phyloP scores from a whole-genome alignment of 1,284 basidiomycete genomes.

The Sporisorium exsertum region DNA sequence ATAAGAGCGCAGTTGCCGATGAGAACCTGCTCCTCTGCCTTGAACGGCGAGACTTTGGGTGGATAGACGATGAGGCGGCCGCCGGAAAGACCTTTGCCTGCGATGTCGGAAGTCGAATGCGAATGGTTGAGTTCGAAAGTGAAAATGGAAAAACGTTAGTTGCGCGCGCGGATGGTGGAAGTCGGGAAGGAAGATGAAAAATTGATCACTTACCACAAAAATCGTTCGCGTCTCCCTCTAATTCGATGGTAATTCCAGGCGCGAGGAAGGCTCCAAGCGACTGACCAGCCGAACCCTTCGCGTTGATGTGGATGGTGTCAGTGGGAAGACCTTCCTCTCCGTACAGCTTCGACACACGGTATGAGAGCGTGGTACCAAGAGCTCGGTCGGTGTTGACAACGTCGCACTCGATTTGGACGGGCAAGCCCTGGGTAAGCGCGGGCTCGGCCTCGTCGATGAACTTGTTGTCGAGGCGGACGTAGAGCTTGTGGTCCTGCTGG shows the following conservation, averaged over 20 bases:
- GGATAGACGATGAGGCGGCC: constrained; percentile 66
- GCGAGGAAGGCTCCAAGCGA: constrained; percentile 66
- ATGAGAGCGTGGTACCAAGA: constrained; percentile 66
- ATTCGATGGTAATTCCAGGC: constrained; percentile 64
- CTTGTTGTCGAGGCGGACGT: constrained; percentile 67
- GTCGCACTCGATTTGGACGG: constrained; percentile 66
- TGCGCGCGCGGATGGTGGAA: no score
- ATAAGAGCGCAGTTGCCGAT: constrained; percentile 61
- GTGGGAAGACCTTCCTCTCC: constrained; percentile 63
- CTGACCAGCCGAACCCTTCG: constrained; percentile 65
- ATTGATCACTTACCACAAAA: no score
- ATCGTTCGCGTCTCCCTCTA: constrained; percentile 66
- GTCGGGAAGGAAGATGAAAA: no score
- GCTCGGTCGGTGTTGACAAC: constrained; percentile 68
- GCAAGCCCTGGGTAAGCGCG: constrained; percentile 60
- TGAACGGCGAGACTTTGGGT: constrained; percentile 64
- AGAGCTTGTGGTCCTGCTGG: constrained; percentile 66
- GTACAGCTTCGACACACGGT: constrained; percentile 65
- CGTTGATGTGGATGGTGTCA: constrained; percentile 68
- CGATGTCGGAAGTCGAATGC: no score
- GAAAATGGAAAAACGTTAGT: no score
- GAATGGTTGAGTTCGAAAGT: no score
- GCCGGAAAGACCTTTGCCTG: constrained; percentile 59
- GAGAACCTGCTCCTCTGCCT: constrained; percentile 66
- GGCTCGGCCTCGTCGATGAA: constrained; percentile 67